These are phyloP conservation scores for Lachancea sp. DNA, from an alignment of 805 yeast species.

Conservation along the genomic window DNA sequence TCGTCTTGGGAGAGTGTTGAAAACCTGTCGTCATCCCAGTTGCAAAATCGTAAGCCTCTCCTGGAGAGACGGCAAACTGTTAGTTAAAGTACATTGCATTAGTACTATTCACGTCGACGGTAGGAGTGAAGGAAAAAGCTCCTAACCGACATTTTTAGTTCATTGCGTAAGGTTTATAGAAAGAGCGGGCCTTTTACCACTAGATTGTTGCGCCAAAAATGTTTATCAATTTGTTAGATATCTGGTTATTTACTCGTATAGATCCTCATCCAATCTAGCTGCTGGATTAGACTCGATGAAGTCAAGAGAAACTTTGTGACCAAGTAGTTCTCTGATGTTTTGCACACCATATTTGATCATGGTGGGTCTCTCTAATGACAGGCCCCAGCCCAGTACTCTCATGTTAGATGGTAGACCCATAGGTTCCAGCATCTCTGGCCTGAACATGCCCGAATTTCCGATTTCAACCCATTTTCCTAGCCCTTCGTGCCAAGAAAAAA, in stretches of 20 bases:
- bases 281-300: constrained; percentile 96
- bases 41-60: constrained; percentile 2
- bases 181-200: constrained; percentile 1
- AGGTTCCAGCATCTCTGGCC: constrained; percentile 98
- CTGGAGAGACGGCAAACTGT: constrained; percentile 10
- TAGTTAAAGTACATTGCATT: not conserved
- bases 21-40: not conserved
- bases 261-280: constrained; percentile 85
- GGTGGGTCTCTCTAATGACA: constrained; percentile 95
- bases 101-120: not conserved
- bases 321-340: constrained; percentile 92
- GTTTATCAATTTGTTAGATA: constrained; percentile 1
- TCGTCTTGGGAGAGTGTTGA: not conserved
- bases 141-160: not conserved
- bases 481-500: constrained; percentile 93
- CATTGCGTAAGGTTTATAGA: constrained; percentile 2
- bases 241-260: constrained; percentile 30
- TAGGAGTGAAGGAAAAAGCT: no score
- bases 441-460: constrained; percentile 98
- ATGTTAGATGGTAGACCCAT: constrained; percentile 96
- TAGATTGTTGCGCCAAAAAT: no score
- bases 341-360: constrained; percentile 97
- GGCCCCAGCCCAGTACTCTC: constrained; percentile 96
- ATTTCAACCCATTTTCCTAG: constrained; percentile 97
- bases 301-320: constrained; percentile 92